phyloP scores from a whole-genome alignment of 768 basidiomycete genomes.

The Russula lepida region DNA sequence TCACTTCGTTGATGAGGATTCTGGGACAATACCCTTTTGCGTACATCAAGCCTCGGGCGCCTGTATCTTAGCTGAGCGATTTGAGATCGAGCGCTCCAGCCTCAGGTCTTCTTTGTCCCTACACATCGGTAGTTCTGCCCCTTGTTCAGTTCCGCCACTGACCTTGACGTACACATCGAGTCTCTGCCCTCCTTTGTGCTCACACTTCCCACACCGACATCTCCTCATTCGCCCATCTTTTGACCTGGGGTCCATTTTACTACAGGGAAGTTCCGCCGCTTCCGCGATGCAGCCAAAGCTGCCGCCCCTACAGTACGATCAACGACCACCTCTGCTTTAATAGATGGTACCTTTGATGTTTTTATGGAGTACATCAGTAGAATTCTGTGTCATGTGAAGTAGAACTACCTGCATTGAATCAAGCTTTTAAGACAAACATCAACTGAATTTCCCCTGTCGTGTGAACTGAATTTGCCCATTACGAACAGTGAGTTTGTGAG shows the following conservation, averaged over 20 bases:
- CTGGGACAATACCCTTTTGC: constrained; percentile 22
- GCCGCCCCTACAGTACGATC: background rate
- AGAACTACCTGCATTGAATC: no score
- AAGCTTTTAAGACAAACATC: no score
- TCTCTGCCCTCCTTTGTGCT: constrained; percentile 19
- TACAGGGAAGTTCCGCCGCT: constrained; percentile 24
- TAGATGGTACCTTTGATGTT: no score
- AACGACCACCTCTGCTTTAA: no score
- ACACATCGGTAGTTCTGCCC: constrained; percentile 18
- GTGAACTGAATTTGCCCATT: no score
- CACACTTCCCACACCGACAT: constrained; percentile 15
- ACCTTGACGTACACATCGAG: constrained; percentile 18
- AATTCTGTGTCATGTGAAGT: no score
- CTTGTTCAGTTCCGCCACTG: constrained; percentile 2
- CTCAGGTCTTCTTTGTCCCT: constrained; percentile 10
- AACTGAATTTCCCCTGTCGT: no score
- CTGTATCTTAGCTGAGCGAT: constrained; percentile 1
- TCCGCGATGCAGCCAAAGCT: constrained; percentile 19
- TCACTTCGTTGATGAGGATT: constrained; percentile 22
- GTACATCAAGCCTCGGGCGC: constrained; percentile 15
- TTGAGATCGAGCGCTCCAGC: background rate
- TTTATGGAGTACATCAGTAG: no score
- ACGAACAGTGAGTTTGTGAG: no score
- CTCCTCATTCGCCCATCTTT: constrained; percentile 27
- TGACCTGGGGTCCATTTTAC: constrained; percentile 27